Conservation (phyloP, 75 land plant genomes). For the Chamaecyparis obtusa region DNA sequence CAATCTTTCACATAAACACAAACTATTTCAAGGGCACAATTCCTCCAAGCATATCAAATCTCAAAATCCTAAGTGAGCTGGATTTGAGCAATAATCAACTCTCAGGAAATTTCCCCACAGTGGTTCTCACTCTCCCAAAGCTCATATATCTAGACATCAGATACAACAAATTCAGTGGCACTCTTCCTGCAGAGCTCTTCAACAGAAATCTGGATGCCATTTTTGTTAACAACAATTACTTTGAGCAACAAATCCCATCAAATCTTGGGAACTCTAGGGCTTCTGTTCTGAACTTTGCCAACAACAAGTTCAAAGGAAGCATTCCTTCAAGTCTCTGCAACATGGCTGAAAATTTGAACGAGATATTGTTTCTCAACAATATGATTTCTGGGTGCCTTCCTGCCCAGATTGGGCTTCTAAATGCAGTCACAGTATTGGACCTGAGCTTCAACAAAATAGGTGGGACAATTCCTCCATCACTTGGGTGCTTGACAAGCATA, state of each 20-base stretch:
- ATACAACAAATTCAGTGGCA: slow-evolving; percentile 68
- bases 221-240: slow-evolving; percentile 79
- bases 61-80: slow-evolving; percentile 54
- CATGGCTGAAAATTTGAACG: slow-evolving; percentile 46
- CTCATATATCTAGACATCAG: slow-evolving; percentile 76
- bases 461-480: slow-evolving; percentile 60
- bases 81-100: slow-evolving; percentile 86
- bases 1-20: slow-evolving; percentile 74
- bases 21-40: slow-evolving; percentile 69
- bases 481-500: slow-evolving; percentile 49
- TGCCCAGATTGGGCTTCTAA: slow-evolving; percentile 43
- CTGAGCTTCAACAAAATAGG: slow-evolving; percentile 64
- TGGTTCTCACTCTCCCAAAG: slow-evolving; percentile 49
- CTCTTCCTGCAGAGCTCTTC: slow-evolving; percentile 64
- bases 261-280: slow-evolving; percentile 63
- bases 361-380: slow-evolving; percentile 78
- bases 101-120: slow-evolving; percentile 69
- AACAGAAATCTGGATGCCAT: slow-evolving; percentile 70
- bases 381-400: slow-evolving; percentile 75
- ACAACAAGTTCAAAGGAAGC: slow-evolving; percentile 60
- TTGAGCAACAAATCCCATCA: slow-evolving; percentile 61
- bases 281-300: slow-evolving; percentile 81
- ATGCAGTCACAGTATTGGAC: slow-evolving; percentile 58
- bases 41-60: slow-evolving; percentile 44
- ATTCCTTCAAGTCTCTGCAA: slow-evolving; percentile 61